Evolutionary conservation across 2,329 filamentous ascomycete genomes (phyloP).

Genomic region (Bipolaris bicolor): DNA sequence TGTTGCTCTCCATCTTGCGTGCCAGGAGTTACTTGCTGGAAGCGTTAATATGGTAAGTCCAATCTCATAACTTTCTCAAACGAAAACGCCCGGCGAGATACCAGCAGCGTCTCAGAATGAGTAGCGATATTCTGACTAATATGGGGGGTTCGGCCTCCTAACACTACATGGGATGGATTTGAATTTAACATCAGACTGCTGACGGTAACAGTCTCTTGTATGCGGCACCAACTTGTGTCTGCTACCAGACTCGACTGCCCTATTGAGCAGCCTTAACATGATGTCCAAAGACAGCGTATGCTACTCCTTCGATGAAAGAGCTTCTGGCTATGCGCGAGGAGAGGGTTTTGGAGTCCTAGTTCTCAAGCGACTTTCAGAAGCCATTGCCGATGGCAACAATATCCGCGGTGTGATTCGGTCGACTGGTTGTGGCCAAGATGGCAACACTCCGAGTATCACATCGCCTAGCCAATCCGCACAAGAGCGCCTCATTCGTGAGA

Average conservation of each 20-base stretch:
- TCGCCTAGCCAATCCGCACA: conserved; percentile 54
- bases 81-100: too few relatives aligned
- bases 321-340: conserved; percentile 68
- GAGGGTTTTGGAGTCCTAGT: conserved; percentile 58
- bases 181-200: neutral
- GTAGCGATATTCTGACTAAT: neutral
- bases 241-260: conserved; percentile 15
- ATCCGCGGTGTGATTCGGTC: conserved; percentile 40
- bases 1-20: conserved; percentile 31
- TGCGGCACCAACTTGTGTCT: conserved; percentile 24
- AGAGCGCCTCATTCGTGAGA: conserved; percentile 31
- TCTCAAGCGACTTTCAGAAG: conserved; percentile 29
- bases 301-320: conserved; percentile 56
- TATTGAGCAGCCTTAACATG: conserved; percentile 19
- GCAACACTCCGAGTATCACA: conserved; percentile 26
- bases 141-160: too few relatives aligned
- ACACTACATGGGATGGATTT: too few relatives aligned
- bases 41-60: conserved; percentile 18
- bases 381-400: conserved; percentile 29
- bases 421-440: conserved; percentile 30
- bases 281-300: conserved; percentile 41
- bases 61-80: neutral
- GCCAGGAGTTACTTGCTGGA: conserved; percentile 20
- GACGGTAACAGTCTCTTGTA: conserved; percentile 14
- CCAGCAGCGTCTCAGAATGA: too few relatives aligned